Percentiles rank a stretch among this genome's conserved stretches.
phyloP scores from a whole-genome alignment of 2,329 filamentous ascomycete species.

The Cercospora sp. region DNA sequence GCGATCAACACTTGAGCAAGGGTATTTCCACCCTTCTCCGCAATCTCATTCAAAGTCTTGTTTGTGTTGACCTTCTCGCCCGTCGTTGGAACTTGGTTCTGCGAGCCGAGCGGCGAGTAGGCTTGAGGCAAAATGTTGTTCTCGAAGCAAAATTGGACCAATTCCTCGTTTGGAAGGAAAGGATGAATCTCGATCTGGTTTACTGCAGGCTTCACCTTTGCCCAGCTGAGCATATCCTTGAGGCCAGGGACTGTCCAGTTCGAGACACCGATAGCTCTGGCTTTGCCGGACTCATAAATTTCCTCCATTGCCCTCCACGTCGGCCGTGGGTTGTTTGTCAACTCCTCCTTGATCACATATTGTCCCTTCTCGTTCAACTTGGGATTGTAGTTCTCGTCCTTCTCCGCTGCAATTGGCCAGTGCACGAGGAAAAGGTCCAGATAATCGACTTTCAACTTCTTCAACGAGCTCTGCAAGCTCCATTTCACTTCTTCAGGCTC shows the following conservation, averaged over 20 bases:
- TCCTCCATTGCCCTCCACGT: constrained; percentile 65
- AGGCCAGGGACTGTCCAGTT: constrained; percentile 52
- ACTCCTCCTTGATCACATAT: constrained; percentile 63
- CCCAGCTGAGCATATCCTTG: constrained; percentile 47
- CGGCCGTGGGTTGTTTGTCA: constrained; percentile 66
- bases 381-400: constrained; percentile 49
- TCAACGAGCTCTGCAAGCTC: constrained; percentile 39
- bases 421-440: constrained; percentile 42
- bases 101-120: constrained; percentile 63
- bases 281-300: constrained; percentile 56
- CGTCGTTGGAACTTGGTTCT: constrained; percentile 68
- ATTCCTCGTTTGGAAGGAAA: constrained; percentile 62
- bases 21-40: constrained; percentile 58
- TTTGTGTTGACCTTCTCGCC: constrained; percentile 67
- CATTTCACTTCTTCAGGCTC: constrained; percentile 42
- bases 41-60: constrained; percentile 59
- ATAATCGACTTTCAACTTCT: constrained; percentile 40
- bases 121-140: constrained; percentile 58
- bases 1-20: constrained; percentile 64
- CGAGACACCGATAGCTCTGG: constrained; percentile 55
- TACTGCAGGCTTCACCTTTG: constrained; percentile 46
- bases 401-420: constrained; percentile 55
- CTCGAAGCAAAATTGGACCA: constrained; percentile 59
- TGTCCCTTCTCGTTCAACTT: constrained; percentile 56
- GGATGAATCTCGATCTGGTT: constrained; percentile 56